These are phyloP conservation scores for Senna siamea DNA, from an alignment of 306 rosid species.

Conservation along the genomic window DNA sequence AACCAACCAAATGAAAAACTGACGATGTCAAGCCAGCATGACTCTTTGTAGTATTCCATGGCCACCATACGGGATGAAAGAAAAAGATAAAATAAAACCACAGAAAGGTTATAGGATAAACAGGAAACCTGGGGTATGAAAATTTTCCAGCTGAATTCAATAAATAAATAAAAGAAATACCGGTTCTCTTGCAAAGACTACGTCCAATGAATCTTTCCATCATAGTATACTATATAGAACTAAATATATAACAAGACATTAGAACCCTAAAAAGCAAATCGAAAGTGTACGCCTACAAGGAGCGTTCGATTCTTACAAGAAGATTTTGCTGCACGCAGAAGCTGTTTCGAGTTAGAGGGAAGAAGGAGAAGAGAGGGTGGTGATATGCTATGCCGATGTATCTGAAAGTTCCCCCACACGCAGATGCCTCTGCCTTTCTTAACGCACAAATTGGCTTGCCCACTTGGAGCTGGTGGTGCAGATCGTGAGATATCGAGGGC, in stretches of 20 bases:
- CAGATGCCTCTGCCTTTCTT: background rate
- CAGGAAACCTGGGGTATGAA: background rate
- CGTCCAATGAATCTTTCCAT: background rate
- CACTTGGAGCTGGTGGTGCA: background rate
- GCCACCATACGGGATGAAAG: no score
- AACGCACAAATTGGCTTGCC: background rate
- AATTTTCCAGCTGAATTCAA: slow-evolving; percentile 1
- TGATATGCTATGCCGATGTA: background rate
- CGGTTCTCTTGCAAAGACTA: no score
- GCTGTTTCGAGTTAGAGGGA: background rate
- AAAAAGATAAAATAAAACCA: no score
- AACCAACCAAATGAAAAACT: background rate
- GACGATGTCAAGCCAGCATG: slow-evolving; percentile 1
- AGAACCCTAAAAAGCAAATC: slow-evolving; percentile 27
- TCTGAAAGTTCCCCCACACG: background rate
- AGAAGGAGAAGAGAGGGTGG: background rate
- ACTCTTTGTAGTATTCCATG: no score
- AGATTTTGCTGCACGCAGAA: background rate
- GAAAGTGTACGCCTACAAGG: background rate
- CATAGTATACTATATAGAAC: no score
- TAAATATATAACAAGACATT: background rate
- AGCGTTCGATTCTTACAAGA: background rate
- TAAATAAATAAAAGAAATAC: background rate
- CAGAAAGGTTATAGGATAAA: slow-evolving; percentile 20
- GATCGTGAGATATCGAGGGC: background rate